phyloP scores from a whole-genome alignment of 2,329 filamentous ascomycete genomes.

The Epichloe gansuensis region DNA sequence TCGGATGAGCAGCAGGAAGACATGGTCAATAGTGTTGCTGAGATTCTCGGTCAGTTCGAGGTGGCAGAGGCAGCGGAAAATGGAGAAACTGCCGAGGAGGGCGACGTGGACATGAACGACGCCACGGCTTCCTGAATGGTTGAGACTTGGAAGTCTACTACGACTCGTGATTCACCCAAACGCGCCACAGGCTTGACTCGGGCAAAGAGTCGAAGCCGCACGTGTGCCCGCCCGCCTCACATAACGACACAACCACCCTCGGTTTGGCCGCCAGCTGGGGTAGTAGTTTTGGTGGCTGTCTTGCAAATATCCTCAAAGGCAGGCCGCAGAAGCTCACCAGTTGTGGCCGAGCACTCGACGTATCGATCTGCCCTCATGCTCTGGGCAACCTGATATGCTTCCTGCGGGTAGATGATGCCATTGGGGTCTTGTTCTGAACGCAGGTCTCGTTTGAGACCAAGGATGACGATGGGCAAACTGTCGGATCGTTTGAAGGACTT shows the following conservation, averaged over 20 bases:
- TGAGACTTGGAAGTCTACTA: neutral
- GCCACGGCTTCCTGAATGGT: slow-evolving; percentile 13
- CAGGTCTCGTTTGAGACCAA: slow-evolving; percentile 50
- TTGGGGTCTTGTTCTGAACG: slow-evolving; percentile 46
- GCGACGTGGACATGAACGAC: slow-evolving; percentile 27
- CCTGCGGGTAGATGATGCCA: slow-evolving; percentile 48
- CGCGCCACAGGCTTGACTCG: neutral
- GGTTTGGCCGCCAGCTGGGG: slow-evolving; percentile 37
- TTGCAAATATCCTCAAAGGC: slow-evolving; percentile 50
- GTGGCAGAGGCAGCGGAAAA: slow-evolving; percentile 13
- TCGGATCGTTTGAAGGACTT: slow-evolving; percentile 34
- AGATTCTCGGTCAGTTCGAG: slow-evolving; percentile 43
- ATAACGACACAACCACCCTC: slow-evolving; percentile 41
- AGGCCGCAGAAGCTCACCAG: slow-evolving; percentile 44
- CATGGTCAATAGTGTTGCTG: slow-evolving; percentile 43
- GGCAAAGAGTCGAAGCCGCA: neutral
- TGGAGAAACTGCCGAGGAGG: slow-evolving; percentile 21
- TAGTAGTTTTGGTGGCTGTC: slow-evolving; percentile 38
- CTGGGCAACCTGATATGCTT: slow-evolving; percentile 44
- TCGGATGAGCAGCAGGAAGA: slow-evolving; percentile 44
- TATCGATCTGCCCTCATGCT: slow-evolving; percentile 50
- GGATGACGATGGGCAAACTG: slow-evolving; percentile 39
- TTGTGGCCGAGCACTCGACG: slow-evolving; percentile 50
- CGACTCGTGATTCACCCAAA: neutral
- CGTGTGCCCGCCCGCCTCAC: slow-evolving; percentile 20